phyloP scores from a whole-genome alignment of 352 stramenopile species.

The Globisporangium nagaii region DNA sequence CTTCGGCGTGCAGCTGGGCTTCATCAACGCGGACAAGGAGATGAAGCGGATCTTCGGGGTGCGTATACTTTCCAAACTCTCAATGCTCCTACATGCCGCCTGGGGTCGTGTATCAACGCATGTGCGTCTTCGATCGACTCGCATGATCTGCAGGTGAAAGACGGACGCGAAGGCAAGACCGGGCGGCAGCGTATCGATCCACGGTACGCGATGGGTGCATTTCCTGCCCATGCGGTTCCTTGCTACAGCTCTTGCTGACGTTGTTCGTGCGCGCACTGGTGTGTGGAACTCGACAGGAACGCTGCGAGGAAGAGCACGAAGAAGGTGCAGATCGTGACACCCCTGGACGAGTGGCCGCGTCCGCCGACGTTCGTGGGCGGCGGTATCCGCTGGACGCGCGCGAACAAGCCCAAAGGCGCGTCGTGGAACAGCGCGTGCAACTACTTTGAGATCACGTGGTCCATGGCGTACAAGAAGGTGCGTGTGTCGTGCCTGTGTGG shows the following conservation, averaged over 20 bases:
- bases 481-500: neutral
- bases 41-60: constrained; percentile 89
- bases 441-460: constrained; percentile 86
- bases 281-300: constrained; percentile 25
- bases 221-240: no score
- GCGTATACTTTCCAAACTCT: no score
- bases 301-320: constrained; percentile 54
- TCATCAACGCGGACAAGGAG: constrained; percentile 84
- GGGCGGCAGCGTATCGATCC: constrained; percentile 50
- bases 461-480: constrained; percentile 86
- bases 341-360: constrained; percentile 79
- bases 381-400: constrained; percentile 80
- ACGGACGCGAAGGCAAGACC: constrained; percentile 33
- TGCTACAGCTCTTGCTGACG: no score
- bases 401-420: constrained; percentile 61
- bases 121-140: neutral
- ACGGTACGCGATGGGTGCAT: constrained; percentile 37
- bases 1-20: constrained; percentile 59
- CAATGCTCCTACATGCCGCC: no score
- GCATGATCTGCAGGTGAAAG: constrained; percentile 43
- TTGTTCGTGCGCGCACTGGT: neutral
- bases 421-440: constrained; percentile 66
- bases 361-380: constrained; percentile 82
- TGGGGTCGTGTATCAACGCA: neutral
- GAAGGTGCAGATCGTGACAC: constrained; percentile 71